Evolutionary conservation across 1,139 yeast species (phyloP).

Genomic region (Williopsis jadinii): DNA sequence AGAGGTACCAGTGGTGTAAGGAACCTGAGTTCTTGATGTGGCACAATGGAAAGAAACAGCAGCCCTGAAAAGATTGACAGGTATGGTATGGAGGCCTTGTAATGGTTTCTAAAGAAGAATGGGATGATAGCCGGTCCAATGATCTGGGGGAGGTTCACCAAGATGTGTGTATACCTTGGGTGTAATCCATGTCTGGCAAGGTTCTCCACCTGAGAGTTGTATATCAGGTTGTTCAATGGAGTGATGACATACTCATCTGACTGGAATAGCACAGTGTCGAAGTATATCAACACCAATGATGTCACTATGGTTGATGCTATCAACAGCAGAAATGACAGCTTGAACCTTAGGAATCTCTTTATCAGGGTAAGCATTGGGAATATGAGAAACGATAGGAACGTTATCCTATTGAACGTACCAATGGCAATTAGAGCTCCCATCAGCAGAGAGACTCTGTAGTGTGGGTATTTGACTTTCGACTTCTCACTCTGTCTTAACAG

Average conservation of each 20-base stretch:
- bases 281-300: constrained; percentile 33
- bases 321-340: constrained; percentile 23
- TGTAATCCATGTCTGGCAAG: constrained; percentile 79
- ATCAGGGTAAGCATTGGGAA: constrained; percentile 46
- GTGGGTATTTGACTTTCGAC: constrained; percentile 12
- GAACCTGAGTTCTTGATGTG: constrained; percentile 91
- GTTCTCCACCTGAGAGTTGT: constrained; percentile 56
- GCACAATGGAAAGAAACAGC: constrained; percentile 54
- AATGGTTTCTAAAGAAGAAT: constrained; percentile 27
- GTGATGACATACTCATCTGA: constrained; percentile 41
- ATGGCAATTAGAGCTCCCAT: constrained; percentile 52
- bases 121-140: constrained; percentile 68
- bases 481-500: constrained; percentile 8
- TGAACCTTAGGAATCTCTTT: constrained; percentile 31
- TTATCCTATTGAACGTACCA: constrained; percentile 79
- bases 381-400: constrained; percentile 69
- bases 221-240: constrained; percentile 69
- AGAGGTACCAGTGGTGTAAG: constrained; percentile 73
- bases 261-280: constrained; percentile 44
- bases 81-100: constrained; percentile 34
- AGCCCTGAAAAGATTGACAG: constrained; percentile 60
- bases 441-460: constrained; percentile 24
- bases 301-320: constrained; percentile 29
- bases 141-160: constrained; percentile 71
- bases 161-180: constrained; percentile 63